Evolutionary conservation across 768 basidiomycete species (phyloP).

Genomic region (Russula brevipes): DNA sequence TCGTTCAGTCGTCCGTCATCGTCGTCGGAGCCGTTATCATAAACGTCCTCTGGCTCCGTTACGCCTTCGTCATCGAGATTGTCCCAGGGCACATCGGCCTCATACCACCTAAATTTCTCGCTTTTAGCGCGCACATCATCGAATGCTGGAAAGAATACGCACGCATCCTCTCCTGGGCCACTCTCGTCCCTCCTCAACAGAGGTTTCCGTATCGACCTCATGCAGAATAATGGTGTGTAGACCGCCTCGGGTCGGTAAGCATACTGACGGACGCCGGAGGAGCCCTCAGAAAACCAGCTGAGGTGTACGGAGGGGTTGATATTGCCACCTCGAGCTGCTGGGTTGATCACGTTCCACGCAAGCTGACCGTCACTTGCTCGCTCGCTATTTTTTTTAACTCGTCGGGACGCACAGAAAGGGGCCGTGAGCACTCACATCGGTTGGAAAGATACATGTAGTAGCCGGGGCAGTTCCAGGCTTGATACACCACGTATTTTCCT

Average conservation of each 20-base stretch:
- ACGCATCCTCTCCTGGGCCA: slow-evolving; percentile 1
- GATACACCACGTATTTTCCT: not conserved
- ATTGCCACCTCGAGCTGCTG: not conserved
- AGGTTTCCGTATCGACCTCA: not conserved
- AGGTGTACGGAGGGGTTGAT: not conserved
- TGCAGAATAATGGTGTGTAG: slow-evolving; percentile 11
- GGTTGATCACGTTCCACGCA: not conserved
- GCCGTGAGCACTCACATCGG: not conserved
- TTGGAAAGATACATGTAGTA: slow-evolving; percentile 18
- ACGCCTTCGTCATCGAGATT: slow-evolving; percentile 11
- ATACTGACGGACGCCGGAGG: slow-evolving; percentile 5
- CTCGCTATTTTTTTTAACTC: not conserved
- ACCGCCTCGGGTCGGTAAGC: not conserved
- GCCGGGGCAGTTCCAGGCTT: slow-evolving; percentile 4
- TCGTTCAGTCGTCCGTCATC: not conserved
- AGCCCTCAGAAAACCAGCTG: slow-evolving; percentile 8
- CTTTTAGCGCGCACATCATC: not conserved
- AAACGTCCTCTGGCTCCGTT: slow-evolving; percentile 4
- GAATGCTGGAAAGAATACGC: not conserved
- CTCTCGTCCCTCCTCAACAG: slow-evolving; percentile 1
- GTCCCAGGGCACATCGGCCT: slow-evolving; percentile 14
- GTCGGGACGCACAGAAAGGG: not conserved
- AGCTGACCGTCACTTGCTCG: slow-evolving; percentile 3
- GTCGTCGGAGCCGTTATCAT: not conserved
- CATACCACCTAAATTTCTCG: slow-evolving; percentile 12